phyloP scores from a whole-genome alignment of 768 basidiomycete species.

The Hericium rajendrae region DNA sequence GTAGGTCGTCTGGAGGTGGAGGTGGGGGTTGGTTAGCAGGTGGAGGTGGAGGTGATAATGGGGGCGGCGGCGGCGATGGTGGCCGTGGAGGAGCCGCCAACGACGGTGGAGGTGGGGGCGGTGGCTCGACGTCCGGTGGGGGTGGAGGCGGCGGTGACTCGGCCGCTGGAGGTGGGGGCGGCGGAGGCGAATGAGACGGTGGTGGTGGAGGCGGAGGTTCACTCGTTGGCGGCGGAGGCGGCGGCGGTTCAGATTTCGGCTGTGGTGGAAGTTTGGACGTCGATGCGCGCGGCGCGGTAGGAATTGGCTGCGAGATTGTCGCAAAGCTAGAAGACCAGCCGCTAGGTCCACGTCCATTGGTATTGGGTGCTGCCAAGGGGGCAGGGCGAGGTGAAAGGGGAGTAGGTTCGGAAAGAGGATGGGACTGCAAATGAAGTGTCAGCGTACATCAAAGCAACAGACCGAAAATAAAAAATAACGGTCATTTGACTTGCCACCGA shows the following conservation, averaged over 20 bases:
- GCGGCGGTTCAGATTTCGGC: constrained; percentile 18
- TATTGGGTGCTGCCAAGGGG: constrained; percentile 4
- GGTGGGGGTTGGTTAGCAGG: constrained; percentile 18
- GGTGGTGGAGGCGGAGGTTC: constrained; percentile 20
- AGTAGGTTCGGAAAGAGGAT: too few relatives aligned
- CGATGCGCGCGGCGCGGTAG: constrained; percentile 13
- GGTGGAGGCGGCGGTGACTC: constrained; percentile 23
- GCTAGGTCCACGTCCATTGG: constrained; percentile 10
- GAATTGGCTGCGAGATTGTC: constrained; percentile 13
- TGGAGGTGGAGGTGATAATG: constrained; percentile 17
- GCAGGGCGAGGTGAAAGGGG: too few relatives aligned
- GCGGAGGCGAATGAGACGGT: constrained; percentile 17
- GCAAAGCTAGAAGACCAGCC: constrained; percentile 15
- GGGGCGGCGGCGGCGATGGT: constrained; percentile 14
- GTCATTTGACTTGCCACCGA: too few relatives aligned
- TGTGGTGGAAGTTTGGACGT: constrained; percentile 14
- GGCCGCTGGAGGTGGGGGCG: constrained; percentile 12
- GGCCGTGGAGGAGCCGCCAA: constrained; percentile 16
- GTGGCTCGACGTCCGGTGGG: constrained; percentile 19
- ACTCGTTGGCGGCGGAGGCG: constrained; percentile 22
- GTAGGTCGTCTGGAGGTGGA: constrained; percentile 18
- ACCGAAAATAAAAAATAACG: background rate
- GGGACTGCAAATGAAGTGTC: too few relatives aligned
- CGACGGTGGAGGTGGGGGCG: constrained; percentile 20
- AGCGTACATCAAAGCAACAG: constrained; percentile 1